Conservation (phyloP, 352 stramenopile genomes). For the Phytophthora cactorum region DNA sequence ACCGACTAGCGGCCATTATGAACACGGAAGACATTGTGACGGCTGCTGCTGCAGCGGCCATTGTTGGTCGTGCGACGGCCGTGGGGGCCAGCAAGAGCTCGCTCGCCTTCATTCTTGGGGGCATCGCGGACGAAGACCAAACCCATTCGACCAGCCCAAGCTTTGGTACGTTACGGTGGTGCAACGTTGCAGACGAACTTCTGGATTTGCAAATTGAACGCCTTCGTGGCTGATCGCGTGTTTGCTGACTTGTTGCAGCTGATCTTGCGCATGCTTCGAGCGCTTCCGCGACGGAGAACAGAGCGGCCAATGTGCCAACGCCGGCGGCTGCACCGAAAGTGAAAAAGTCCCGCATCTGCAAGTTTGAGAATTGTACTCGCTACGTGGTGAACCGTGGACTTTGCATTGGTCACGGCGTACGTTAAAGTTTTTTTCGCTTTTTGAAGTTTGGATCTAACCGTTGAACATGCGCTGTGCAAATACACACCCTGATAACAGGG, state of each 20-base stretch:
- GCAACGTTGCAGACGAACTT: conserved; percentile 17
- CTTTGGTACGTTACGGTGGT: conserved; percentile 40
- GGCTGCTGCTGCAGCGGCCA: conserved; percentile 7
- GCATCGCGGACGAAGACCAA: conserved; percentile 35
- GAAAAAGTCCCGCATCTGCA: conserved; percentile 81
- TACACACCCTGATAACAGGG: conserved; percentile 49
- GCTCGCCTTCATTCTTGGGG: conserved; percentile 51
- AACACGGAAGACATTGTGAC: conserved; percentile 28
- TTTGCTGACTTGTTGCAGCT: conserved; percentile 35
- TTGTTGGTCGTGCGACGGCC: conserved; percentile 14
- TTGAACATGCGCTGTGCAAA: conserved; percentile 27
- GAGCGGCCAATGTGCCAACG: conserved; percentile 29
- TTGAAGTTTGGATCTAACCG: conserved; percentile 16
- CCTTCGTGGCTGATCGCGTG: conserved; percentile 25
- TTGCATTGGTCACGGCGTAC: conserved; percentile 74
- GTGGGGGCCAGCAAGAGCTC: conserved; percentile 44
- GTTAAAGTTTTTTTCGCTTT: conserved; percentile 16
- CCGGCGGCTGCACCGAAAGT: conserved; percentile 24
- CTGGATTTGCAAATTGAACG: conserved; percentile 26
- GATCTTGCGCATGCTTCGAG: conserved; percentile 25
- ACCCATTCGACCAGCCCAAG: conserved; percentile 16
- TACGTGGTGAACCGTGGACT: conserved; percentile 81
- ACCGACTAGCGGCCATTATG: conserved; percentile 37
- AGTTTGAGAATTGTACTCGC: conserved; percentile 74
- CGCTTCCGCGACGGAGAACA: conserved; percentile 27